phyloP scores from a whole-genome alignment of 768 basidiomycete species.

The Panaeolus cyanescens region DNA sequence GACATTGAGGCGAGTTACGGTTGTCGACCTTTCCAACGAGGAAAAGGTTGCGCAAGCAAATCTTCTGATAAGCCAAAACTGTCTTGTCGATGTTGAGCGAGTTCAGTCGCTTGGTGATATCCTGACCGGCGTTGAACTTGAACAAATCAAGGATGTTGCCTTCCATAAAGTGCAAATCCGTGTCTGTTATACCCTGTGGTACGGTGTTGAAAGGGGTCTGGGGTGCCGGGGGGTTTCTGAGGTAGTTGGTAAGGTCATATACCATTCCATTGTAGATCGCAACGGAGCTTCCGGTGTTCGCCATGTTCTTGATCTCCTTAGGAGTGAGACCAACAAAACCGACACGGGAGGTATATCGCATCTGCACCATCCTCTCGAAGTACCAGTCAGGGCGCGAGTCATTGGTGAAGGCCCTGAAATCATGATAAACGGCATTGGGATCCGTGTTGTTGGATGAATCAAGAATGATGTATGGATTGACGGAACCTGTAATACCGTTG shows the following conservation, averaged over 20 bases:
- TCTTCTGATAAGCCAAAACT: conserved; percentile 71
- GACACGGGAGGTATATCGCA: conserved; percentile 87
- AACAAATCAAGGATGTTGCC: conserved; percentile 72
- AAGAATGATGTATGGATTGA: conserved; percentile 84
- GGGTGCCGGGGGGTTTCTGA: conserved; percentile 66
- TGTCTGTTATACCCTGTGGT: conserved; percentile 41
- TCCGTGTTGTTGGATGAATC: conserved; percentile 78
- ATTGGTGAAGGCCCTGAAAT: conserved; percentile 87
- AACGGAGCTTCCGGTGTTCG: conserved; percentile 59
- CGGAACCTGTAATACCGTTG: conserved; percentile 76
- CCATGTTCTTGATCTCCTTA: conserved; percentile 72
- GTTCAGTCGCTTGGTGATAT: conserved; percentile 79
- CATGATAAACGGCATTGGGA: conserved; percentile 83
- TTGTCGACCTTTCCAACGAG: conserved; percentile 90
- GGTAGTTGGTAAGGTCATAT: conserved; percentile 86
- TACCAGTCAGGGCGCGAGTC: conserved; percentile 99
- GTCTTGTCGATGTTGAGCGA: conserved; percentile 58
- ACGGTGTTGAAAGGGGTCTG: conserved; percentile 47
- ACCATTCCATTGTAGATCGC: conserved; percentile 88
- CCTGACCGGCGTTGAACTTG: conserved; percentile 70
- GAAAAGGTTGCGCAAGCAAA: conserved; percentile 93
- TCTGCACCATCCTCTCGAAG: conserved; percentile 88
- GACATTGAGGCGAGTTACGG: conserved; percentile 88
- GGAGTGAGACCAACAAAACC: conserved; percentile 89
- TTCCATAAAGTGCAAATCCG: conserved; percentile 64